Percentiles rank a stretch among this genome's conserved stretches.
phyloP scores from a whole-genome alignment of 2,329 filamentous ascomycete genomes.

The Aspergillus sp. region DNA sequence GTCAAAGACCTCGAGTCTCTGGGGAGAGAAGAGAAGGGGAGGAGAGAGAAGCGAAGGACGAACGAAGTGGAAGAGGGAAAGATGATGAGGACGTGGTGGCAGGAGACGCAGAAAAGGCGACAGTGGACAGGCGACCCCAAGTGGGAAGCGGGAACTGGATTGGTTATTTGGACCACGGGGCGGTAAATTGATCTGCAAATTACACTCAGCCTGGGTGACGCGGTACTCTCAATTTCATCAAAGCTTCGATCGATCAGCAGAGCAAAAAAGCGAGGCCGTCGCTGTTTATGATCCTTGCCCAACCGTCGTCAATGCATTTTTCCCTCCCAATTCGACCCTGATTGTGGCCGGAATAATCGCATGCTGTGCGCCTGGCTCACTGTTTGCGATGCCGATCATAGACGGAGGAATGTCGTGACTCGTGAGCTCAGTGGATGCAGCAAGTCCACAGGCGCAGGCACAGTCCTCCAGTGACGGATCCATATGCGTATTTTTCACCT shows the following conservation, averaged over 20 bases:
- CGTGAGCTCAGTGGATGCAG: background rate
- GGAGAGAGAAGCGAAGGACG: slow-evolving; percentile 6
- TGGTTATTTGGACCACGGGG: slow-evolving; percentile 18
- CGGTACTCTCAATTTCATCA: background rate
- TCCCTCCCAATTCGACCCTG: background rate
- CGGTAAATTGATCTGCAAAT: slow-evolving; percentile 20
- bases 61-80: slow-evolving; percentile 15
- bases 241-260: slow-evolving; percentile 16
- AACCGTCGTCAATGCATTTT: background rate
- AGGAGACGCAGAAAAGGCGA: slow-evolving; percentile 15
- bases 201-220: slow-evolving; percentile 3
- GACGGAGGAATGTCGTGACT: background rate
- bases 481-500: slow-evolving; percentile 1
- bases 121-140: slow-evolving; percentile 12
- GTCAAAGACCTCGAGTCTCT: slow-evolving; percentile 11
- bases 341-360: background rate
- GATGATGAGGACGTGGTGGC: slow-evolving; percentile 14
- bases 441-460: background rate
- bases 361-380: background rate
- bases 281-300: background rate
- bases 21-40: slow-evolving; percentile 7
- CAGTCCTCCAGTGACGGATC: background rate
- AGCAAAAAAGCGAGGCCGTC: background rate
- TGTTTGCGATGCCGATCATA: background rate
- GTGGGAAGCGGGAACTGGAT: slow-evolving; percentile 19